Percentiles rank a stretch among this genome's conserved stretches.
Conservation (phyloP, 257 asterid species). For the Cinchona pubescens region DNA sequence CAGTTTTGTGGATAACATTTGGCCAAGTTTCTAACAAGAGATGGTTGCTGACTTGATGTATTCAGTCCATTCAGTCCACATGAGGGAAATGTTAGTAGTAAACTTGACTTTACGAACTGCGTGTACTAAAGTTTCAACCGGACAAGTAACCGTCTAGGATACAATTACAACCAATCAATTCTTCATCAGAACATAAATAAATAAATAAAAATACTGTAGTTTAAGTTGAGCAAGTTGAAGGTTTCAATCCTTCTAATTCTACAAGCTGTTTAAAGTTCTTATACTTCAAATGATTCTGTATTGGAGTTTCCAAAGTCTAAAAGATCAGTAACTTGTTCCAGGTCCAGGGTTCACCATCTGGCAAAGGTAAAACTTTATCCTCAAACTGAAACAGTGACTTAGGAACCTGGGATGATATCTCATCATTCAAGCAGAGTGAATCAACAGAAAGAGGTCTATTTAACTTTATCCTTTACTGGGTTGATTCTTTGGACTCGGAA, state of each 20-base stretch:
- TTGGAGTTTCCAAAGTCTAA: neutral
- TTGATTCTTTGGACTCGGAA: neutral
- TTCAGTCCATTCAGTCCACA: conserved; percentile 12
- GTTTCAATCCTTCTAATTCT: neutral
- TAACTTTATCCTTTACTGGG: neutral
- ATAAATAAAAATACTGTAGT: neutral
- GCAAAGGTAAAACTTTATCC: too few relatives aligned
- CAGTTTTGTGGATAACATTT: conserved; percentile 35
- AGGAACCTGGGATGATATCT: neutral
- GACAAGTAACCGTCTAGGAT: neutral
- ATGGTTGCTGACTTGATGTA: neutral
- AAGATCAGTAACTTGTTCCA: neutral
- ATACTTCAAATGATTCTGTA: too few relatives aligned
- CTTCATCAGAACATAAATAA: neutral
- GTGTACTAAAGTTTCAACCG: neutral
- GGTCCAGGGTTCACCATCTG: neutral
- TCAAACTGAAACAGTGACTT: too few relatives aligned
- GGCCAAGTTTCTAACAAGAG: conserved; percentile 24
- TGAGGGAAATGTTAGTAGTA: neutral
- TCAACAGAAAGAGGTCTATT: neutral
- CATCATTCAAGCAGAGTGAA: neutral
- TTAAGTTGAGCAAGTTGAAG: neutral
- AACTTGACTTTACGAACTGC: neutral
- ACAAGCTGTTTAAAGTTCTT: neutral
- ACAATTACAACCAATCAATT: neutral